These are phyloP conservation scores for Psilocybe mexicana DNA, from an alignment of 1,284 basidiomycete species.

Conservation along the genomic window DNA sequence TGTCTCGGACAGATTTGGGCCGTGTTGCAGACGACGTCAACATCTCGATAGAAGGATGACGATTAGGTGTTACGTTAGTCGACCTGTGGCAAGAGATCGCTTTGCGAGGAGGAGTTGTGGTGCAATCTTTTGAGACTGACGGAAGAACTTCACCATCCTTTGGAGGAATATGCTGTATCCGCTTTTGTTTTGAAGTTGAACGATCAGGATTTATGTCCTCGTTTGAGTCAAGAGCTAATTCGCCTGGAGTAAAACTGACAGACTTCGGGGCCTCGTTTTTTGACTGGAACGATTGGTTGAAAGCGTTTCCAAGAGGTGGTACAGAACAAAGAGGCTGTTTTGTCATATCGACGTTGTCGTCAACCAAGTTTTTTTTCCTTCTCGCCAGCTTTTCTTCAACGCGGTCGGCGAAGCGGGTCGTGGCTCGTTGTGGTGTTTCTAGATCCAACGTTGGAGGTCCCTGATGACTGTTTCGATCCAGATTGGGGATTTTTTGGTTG, in stretches of 20 bases:
- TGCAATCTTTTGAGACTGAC: too few relatives aligned
- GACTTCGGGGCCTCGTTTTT: neutral
- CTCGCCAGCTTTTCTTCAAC: conserved; percentile 9
- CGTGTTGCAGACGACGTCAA: conserved; percentile 5
- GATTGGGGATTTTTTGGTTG: neutral
- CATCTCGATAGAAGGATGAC: neutral
- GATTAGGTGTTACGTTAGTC: neutral
- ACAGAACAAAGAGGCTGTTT: too few relatives aligned
- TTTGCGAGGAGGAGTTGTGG: too few relatives aligned
- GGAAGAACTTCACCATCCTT: neutral
- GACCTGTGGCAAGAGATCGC: neutral
- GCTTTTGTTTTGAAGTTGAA: neutral
- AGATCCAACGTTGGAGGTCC: neutral
- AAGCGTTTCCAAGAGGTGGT: too few relatives aligned
- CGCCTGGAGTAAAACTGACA: neutral
- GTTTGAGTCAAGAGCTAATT: too few relatives aligned
- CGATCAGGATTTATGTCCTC: too few relatives aligned
- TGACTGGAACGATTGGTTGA: neutral
- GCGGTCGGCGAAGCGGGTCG: conserved; percentile 7
- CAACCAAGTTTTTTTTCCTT: neutral
- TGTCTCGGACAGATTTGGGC: conserved; percentile 23
- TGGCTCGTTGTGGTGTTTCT: neutral
- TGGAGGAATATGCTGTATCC: neutral
- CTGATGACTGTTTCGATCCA: too few relatives aligned
- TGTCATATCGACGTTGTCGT: neutral